Evolutionary conservation across 2,329 filamentous ascomycete genomes (phyloP).

Genomic region (Didymella pinodella): DNA sequence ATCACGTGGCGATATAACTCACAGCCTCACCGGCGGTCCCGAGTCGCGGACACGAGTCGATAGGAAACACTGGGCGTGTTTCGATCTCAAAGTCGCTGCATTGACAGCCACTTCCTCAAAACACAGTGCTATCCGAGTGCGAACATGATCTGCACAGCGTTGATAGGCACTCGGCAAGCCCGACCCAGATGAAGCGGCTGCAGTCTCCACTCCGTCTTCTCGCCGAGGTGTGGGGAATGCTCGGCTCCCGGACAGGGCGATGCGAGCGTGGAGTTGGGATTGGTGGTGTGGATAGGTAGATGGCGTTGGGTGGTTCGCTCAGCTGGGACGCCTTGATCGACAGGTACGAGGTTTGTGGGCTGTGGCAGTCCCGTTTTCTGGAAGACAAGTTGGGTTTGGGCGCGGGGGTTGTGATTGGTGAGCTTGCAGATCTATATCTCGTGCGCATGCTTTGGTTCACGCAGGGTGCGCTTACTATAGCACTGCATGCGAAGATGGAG

Average conservation of each 20-base stretch:
- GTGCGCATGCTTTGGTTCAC: background rate
- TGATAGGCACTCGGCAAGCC: conserved; percentile 5
- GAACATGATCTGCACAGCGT: background rate
- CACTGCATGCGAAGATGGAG: background rate
- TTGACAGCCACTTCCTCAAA: background rate
- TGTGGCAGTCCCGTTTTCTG: conserved; percentile 25
- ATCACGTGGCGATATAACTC: conserved; percentile 6
- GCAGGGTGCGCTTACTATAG: conserved; percentile 1
- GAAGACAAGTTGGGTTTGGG: conserved; percentile 16
- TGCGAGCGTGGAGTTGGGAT: background rate
- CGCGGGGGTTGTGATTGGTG: conserved; percentile 26
- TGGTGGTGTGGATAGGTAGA: background rate
- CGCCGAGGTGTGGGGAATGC: too few relatives aligned
- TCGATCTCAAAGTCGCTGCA: background rate
- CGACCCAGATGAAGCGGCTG: background rate
- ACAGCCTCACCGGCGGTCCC: background rate
- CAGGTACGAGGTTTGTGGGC: conserved; percentile 29
- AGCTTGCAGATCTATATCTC: conserved; percentile 28
- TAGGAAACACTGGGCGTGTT: background rate
- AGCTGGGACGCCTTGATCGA: conserved; percentile 27
- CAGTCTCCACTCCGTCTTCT: too few relatives aligned
- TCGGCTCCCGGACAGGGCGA: background rate
- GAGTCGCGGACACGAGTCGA: background rate
- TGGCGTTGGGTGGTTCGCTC: conserved; percentile 20
- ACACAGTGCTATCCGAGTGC: background rate